Evolutionary conservation across 2,329 filamentous ascomycete genomes (phyloP), one percentile per base, ranked within the genome.

Genomic region (Colletotrichum sp.): DNA sequence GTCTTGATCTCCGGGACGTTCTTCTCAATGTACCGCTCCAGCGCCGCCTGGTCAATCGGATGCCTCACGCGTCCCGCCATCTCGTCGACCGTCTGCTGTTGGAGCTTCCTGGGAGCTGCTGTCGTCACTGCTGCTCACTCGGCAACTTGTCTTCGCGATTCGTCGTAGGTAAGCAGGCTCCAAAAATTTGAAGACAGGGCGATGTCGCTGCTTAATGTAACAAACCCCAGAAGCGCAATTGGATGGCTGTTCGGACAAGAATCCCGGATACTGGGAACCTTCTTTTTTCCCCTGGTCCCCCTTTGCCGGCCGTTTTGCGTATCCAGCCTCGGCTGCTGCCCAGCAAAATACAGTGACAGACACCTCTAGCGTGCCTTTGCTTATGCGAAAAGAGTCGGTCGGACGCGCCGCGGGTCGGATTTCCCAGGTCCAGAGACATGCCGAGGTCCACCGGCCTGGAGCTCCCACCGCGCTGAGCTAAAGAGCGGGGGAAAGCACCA

Each of bases 11-110:
- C 90, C 4, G 95, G 95, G n/a, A 98, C 95, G 86, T 96, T 90
- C 76, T 90, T 85, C 70, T 90, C 86, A 78, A 99, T 90, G 85
- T 96, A 99, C 77, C 88, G 90, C 87, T 96, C 94, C 71, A 99
- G 89, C 18, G 94, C 92, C 81, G 90, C 86, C 80, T 96, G 86
- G 82, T 98, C 95, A 82, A 99, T 97, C 58, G 95, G 95, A 83
- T 99, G 97, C 83, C 97, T 93, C 74, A 99, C 93, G 77, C 90
- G 89, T 80, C 96, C 96, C 69, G 97, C 96, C 96, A 98, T 93
- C 69, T 72, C 81, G 76, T 13, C 43, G 38, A 34, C n/a, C 32
- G 32, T 63, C 30, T 48, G 62, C 62, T 6, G 5, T n/a, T 62
- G 26, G 7, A 32, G 26, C 30, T 30, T 32, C 58, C 28, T 30